These are phyloP conservation scores for Dactylonectria estremocensis DNA, from an alignment of 2,329 filamentous ascomycete species.

Conservation along the genomic window DNA sequence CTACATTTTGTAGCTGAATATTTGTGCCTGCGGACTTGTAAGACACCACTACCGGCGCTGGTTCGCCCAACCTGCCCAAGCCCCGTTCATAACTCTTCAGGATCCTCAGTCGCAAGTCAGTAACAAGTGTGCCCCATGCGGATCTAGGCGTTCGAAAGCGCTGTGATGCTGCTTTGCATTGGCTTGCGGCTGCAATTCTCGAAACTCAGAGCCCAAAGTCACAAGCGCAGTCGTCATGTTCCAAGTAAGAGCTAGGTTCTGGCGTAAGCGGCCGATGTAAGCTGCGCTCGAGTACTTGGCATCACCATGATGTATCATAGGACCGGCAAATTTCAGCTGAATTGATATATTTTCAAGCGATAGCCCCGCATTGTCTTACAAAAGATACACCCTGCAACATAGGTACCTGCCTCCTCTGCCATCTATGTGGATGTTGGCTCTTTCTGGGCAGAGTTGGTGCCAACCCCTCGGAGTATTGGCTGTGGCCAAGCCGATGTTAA, in stretches of 20 bases:
- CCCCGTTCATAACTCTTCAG: neutral
- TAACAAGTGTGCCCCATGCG: neutral
- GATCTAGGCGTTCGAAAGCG: neutral
- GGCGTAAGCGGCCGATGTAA: neutral
- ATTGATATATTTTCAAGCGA: neutral
- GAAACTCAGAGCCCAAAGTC: neutral
- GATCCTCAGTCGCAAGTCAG: neutral
- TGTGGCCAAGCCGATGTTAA: neutral
- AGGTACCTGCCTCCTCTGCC: neutral
- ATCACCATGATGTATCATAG: neutral
- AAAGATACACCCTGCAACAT: neutral
- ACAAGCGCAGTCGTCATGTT: neutral
- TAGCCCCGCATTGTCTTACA: neutral
- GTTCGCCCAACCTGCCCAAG: neutral
- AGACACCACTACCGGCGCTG: neutral
- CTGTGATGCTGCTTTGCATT: neutral
- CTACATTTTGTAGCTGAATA: neutral
- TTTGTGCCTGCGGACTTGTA: neutral
- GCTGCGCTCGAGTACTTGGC: neutral
- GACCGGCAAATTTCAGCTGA: neutral
- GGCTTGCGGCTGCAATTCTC: neutral
- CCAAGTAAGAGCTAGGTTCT: neutral
- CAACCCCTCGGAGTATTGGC: no score
- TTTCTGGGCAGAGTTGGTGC: no score
- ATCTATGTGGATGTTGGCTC: neutral